Evolutionary conservation across 352 stramenopile species (phyloP).

Genomic region (Phytophthora hybrid): DNA sequence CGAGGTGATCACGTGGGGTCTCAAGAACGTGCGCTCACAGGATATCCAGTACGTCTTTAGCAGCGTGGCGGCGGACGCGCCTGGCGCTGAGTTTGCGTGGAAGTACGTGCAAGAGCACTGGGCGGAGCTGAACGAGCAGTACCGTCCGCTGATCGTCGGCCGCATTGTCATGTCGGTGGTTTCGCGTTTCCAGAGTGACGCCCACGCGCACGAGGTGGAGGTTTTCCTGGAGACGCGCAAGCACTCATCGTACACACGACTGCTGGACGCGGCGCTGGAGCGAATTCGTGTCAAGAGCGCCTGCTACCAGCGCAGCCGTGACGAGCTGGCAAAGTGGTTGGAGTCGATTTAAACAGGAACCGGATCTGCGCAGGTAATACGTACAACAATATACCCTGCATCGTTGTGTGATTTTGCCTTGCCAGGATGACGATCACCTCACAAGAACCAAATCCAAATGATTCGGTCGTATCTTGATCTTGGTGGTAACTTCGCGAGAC

Average conservation of each 20-base stretch:
- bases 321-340: slow-evolving; percentile 68
- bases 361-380: too few species aligned
- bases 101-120: slow-evolving; percentile 82
- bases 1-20: slow-evolving; percentile 72
- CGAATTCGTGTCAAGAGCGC: slow-evolving; percentile 78
- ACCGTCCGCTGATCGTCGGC: slow-evolving; percentile 66
- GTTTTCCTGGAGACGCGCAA: slow-evolving; percentile 70
- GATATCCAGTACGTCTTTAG: slow-evolving; percentile 85
- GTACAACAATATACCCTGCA: too few species aligned
- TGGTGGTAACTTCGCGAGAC: too few species aligned
- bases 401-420: too few species aligned
- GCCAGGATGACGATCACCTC: too few species aligned
- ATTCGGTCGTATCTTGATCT: too few species aligned
- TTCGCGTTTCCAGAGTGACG: slow-evolving; percentile 71
- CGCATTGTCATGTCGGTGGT: slow-evolving; percentile 74
- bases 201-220: slow-evolving; percentile 61
- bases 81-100: slow-evolving; percentile 66
- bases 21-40: slow-evolving; percentile 79
- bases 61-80: slow-evolving; percentile 70
- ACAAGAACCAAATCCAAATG: too few species aligned
- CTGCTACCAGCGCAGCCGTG: slow-evolving; percentile 64
- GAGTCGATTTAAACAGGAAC: slow-evolving; percentile 22
- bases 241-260: slow-evolving; percentile 69
- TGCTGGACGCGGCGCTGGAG: slow-evolving; percentile 76
- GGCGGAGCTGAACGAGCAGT: slow-evolving; percentile 69